Conservation (phyloP, 352 stramenopile genomes). For the Peronospora belbahrii region DNA sequence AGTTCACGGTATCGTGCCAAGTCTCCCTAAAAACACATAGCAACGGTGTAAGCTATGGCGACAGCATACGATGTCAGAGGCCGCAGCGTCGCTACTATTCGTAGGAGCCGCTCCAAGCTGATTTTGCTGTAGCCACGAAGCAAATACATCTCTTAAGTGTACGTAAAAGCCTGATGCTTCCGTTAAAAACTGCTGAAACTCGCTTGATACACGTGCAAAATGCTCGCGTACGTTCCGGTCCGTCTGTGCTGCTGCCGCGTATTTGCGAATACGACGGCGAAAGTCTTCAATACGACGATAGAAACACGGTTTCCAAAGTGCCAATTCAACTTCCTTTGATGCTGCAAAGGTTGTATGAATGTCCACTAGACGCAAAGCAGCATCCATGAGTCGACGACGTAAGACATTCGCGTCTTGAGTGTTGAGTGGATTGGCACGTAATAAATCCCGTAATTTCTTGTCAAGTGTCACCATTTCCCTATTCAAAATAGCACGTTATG, state of each 20-base stretch:
- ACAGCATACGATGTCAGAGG: constrained; percentile 20
- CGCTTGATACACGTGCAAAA: constrained; percentile 61
- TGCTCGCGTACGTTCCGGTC: constrained; percentile 69
- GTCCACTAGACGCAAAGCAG: constrained; percentile 38
- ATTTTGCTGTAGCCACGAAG: constrained; percentile 37
- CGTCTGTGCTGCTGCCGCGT: constrained; percentile 51
- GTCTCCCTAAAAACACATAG: constrained; percentile 75
- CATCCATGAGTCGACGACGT: constrained; percentile 46
- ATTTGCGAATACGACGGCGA: constrained; percentile 79
- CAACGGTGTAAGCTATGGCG: constrained; percentile 74
- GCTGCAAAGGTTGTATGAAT: constrained; percentile 47
- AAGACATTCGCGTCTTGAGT: constrained; percentile 49
- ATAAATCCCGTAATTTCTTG: constrained; percentile 61
- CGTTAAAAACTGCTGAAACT: constrained; percentile 70
- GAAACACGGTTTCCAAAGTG: constrained; percentile 87
- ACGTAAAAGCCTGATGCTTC: constrained; percentile 69
- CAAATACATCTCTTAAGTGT: constrained; percentile 43
- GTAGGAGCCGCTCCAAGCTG: constrained; percentile 1
- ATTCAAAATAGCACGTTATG: constrained; percentile 1
- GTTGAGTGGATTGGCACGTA: constrained; percentile 60
- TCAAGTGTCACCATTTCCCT: constrained; percentile 69
- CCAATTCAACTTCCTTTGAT: constrained; percentile 65
- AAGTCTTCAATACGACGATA: constrained; percentile 89
- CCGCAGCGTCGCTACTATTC: not conserved
- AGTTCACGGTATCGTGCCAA: constrained; percentile 75